Conservation (phyloP, 306 rosid species). For the Boehmeria nivea region DNA sequence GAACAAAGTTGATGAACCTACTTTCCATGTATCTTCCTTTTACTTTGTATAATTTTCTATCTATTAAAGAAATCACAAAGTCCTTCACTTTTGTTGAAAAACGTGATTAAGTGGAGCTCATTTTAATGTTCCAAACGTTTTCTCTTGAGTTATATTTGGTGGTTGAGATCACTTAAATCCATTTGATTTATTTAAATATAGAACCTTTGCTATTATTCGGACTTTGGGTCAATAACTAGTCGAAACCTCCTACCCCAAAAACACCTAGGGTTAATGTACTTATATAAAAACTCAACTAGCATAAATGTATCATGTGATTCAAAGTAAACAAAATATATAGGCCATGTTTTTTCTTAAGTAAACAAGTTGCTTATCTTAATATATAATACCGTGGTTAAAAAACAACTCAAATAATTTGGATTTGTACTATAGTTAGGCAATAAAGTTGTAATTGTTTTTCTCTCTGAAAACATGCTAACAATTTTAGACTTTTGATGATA, state of each 20-base stretch:
- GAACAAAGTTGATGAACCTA: conserved; percentile 9
- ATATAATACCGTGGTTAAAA: too few species aligned
- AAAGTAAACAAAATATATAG: neutral
- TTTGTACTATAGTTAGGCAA: too few species aligned
- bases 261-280: neutral
- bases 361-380: neutral
- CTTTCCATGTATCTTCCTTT: conserved; percentile 14
- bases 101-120: conserved; percentile 19
- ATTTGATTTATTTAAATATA: neutral
- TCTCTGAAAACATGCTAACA: neutral
- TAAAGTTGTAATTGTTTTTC: neutral
- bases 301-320: conserved; percentile 1
- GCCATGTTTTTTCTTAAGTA: neutral
- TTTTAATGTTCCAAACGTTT: neutral
- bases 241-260: conserved; percentile 5
- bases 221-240: neutral
- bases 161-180: neutral
- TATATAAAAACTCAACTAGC: neutral
- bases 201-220: conserved; percentile 7
- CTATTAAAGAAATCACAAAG: neutral
- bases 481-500: neutral
- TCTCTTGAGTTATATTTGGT: neutral
- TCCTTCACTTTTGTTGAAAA: conserved; percentile 9
- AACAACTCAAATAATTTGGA: too few species aligned
- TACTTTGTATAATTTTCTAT: neutral